Percentiles rank a stretch among this genome's conserved stretches.
These are phyloP conservation scores for Phytophthora quininea DNA, from an alignment of 352 stramenopile species.

Conservation along the genomic window DNA sequence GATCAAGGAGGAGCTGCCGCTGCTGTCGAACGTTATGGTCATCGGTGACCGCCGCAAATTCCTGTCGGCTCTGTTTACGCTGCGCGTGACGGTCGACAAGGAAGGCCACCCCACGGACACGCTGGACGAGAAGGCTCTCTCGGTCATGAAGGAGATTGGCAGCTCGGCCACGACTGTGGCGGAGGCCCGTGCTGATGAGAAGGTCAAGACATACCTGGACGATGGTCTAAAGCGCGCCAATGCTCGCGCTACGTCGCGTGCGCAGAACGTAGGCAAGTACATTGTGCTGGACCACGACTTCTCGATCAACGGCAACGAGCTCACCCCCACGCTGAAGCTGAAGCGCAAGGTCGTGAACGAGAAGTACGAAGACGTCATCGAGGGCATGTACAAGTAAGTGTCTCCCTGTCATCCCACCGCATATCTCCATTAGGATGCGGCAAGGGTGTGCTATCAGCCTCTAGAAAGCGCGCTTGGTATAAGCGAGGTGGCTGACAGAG, in stretches of 20 bases:
- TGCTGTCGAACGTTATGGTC: constrained; percentile 92
- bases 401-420: too few species aligned
- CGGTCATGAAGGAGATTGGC: constrained; percentile 65
- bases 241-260: constrained; percentile 70
- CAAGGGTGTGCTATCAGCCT: constrained; percentile 5
- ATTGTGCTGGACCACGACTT: constrained; percentile 91
- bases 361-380: constrained; percentile 92
- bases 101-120: constrained; percentile 86
- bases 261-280: constrained; percentile 89
- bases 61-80: constrained; percentile 87
- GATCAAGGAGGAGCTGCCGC: constrained; percentile 87
- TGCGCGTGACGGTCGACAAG: constrained; percentile 80
- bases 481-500: background rate
- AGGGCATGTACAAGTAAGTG: constrained; percentile 87
- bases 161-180: constrained; percentile 70
- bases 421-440: constrained; percentile 16
- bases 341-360: constrained; percentile 93
- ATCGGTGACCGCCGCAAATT: constrained; percentile 95
- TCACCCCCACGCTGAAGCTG: constrained; percentile 97
- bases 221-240: constrained; percentile 84
- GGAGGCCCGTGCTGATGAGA: constrained; percentile 73
- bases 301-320: constrained; percentile 87
- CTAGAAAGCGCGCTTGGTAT: background rate
- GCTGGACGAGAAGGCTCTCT: constrained; percentile 72
- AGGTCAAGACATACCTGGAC: constrained; percentile 80